Evolutionary conservation across 1,139 yeast species (phyloP).

Genomic region (Candida smagusa): DNA sequence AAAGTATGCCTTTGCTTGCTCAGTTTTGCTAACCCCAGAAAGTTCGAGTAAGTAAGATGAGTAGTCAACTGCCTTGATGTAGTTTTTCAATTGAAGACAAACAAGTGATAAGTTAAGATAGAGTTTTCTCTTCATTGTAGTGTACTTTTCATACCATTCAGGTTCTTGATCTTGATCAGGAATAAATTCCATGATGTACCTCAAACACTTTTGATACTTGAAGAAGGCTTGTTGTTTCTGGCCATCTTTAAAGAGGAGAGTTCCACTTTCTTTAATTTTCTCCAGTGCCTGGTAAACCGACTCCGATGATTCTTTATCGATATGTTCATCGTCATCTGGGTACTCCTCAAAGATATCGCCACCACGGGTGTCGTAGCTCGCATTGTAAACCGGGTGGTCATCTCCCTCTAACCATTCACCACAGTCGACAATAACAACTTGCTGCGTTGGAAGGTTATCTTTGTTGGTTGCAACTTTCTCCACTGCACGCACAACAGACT

Average conservation of each 20-base stretch:
- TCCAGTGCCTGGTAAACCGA: slow-evolving; percentile 49
- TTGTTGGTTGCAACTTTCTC: slow-evolving; percentile 49
- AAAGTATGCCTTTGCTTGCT: slow-evolving; percentile 60
- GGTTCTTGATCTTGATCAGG: slow-evolving; percentile 70
- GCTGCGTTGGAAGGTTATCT: slow-evolving; percentile 37
- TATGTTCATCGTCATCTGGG: slow-evolving; percentile 65
- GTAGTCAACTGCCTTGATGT: slow-evolving; percentile 46
- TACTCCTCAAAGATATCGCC: slow-evolving; percentile 73
- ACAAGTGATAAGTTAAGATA: slow-evolving; percentile 60
- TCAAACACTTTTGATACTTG: slow-evolving; percentile 60
- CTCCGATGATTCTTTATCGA: slow-evolving; percentile 56
- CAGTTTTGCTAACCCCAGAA: slow-evolving; percentile 31
- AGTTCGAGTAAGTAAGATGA: slow-evolving; percentile 55
- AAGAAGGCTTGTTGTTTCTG: slow-evolving; percentile 49
- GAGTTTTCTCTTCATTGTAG: slow-evolving; percentile 55
- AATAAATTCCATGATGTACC: slow-evolving; percentile 66
- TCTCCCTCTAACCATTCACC: slow-evolving; percentile 61
- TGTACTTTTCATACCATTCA: slow-evolving; percentile 47
- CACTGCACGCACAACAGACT: slow-evolving; percentile 64
- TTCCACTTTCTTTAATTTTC: slow-evolving; percentile 65
- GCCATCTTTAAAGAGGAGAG: slow-evolving; percentile 53
- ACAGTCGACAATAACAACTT: slow-evolving; percentile 54
- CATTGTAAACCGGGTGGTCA: slow-evolving; percentile 56
- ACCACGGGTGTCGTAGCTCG: slow-evolving; percentile 57
- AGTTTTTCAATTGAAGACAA: slow-evolving; percentile 46